phyloP scores from a whole-genome alignment of 2,329 filamentous ascomycete genomes.

The Corynespora cassiicola region DNA sequence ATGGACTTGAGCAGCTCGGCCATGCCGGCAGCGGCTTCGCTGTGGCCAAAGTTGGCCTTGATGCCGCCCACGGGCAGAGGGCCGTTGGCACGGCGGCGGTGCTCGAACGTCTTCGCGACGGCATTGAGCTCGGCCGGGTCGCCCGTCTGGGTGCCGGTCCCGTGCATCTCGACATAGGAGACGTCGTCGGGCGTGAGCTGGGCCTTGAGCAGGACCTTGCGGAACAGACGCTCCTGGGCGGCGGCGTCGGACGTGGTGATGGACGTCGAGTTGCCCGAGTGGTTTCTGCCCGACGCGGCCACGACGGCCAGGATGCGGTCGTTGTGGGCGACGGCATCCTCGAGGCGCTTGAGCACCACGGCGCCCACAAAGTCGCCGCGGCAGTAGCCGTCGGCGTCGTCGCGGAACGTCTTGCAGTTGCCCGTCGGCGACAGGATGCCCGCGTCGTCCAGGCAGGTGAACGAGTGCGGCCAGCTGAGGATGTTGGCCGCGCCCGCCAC shows the following conservation, averaged over 20 bases:
- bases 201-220: slow-evolving; percentile 29
- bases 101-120: slow-evolving; percentile 17
- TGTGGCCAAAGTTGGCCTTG: slow-evolving; percentile 40
- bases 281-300: slow-evolving; percentile 45
- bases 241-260: slow-evolving; percentile 26
- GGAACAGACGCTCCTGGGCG: slow-evolving; percentile 19
- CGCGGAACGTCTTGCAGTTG: slow-evolving; percentile 28
- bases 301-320: slow-evolving; percentile 45
- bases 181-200: slow-evolving; percentile 37
- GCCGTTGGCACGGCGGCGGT: not conserved
- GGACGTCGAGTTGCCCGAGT: slow-evolving; percentile 34
- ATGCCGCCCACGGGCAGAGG: slow-evolving; percentile 27
- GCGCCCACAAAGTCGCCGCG: slow-evolving; percentile 32
- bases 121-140: slow-evolving; percentile 23
- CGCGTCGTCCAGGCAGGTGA: slow-evolving; percentile 39
- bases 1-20: slow-evolving; percentile 36
- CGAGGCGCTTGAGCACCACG: slow-evolving; percentile 37
- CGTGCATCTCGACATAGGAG: slow-evolving; percentile 33
- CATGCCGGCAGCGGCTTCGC: slow-evolving; percentile 34
- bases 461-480: slow-evolving; percentile 41
- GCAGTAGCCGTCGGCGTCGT: slow-evolving; percentile 41
- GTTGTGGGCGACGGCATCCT: slow-evolving; percentile 35
- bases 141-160: slow-evolving; percentile 35
- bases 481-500: slow-evolving; percentile 21
- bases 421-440: slow-evolving; percentile 24